These are phyloP conservation scores for Dactylellina sp. DNA, from an alignment of 2,329 filamentous ascomycete species.

Conservation along the genomic window DNA sequence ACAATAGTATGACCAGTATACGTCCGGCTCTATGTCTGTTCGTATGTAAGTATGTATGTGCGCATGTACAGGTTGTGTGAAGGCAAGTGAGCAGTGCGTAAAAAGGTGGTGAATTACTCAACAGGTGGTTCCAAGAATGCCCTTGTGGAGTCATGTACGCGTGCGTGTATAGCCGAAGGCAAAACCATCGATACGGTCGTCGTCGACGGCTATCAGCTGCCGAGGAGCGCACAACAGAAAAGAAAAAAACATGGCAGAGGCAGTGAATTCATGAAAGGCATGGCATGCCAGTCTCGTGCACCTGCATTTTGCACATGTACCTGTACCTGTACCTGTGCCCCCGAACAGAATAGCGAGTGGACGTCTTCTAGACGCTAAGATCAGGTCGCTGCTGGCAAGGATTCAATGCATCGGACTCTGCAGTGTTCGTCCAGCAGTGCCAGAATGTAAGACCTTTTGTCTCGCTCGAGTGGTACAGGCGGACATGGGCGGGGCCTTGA, in stretches of 20 bases:
- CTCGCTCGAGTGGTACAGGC: slow-evolving; percentile 46
- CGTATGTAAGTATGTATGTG: too few species aligned
- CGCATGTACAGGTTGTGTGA: neutral
- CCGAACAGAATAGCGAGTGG: too few species aligned
- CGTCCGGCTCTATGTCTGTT: too few species aligned
- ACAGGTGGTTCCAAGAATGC: neutral
- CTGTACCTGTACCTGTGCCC: neutral
- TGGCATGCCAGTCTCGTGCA: neutral
- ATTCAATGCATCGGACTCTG: slow-evolving; percentile 11
- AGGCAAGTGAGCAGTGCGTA: neutral
- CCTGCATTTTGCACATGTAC: slow-evolving; percentile 37
- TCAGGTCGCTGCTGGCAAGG: slow-evolving; percentile 1
- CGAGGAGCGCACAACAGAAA: neutral
- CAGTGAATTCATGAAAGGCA: neutral
- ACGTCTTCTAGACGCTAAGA: slow-evolving; percentile 15
- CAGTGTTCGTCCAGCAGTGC: slow-evolving; percentile 39
- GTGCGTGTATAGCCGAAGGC: slow-evolving; percentile 4
- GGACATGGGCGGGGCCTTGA: slow-evolving; percentile 26
- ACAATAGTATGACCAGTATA: too few species aligned
- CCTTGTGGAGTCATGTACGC: neutral
- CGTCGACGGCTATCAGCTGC: slow-evolving; percentile 26
- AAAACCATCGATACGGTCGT: neutral
- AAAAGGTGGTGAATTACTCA: neutral
- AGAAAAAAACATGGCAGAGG: neutral
- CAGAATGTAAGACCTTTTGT: slow-evolving; percentile 31